Evolutionary conservation across 2,329 filamentous ascomycete species (phyloP).

Genomic region (Stachybotrys chartarum): DNA sequence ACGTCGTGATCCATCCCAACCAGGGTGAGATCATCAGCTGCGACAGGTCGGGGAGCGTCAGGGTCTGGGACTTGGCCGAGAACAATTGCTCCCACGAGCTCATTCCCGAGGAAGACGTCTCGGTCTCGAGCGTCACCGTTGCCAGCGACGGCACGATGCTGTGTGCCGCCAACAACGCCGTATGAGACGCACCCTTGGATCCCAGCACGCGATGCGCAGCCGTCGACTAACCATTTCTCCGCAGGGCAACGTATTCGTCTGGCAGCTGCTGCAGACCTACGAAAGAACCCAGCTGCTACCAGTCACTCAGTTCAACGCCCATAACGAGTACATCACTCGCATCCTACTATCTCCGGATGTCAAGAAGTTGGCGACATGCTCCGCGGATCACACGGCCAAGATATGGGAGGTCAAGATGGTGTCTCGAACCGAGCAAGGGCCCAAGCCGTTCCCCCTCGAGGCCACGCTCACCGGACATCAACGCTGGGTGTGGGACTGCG

Average conservation of each 20-base stretch:
- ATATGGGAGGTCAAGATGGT: slow-evolving; percentile 76
- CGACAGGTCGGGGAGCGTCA: slow-evolving; percentile 83
- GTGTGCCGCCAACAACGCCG: slow-evolving; percentile 86
- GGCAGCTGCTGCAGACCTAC: slow-evolving; percentile 79
- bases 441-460: slow-evolving; percentile 68
- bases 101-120: slow-evolving; percentile 91
- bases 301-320: slow-evolving; percentile 81
- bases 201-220: neutral
- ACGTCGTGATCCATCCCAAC: slow-evolving; percentile 99
- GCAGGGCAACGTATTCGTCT: slow-evolving; percentile 96
- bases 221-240: slow-evolving; percentile 1
- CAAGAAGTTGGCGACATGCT: slow-evolving; percentile 89
- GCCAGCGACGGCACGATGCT: slow-evolving; percentile 89
- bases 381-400: slow-evolving; percentile 86
- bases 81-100: slow-evolving; percentile 96
- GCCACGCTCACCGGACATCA: slow-evolving; percentile 86
- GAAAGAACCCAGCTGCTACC: slow-evolving; percentile 81
- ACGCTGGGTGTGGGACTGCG: slow-evolving; percentile 96
- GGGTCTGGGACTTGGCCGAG: slow-evolving; percentile 94
- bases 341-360: slow-evolving; percentile 89
- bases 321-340: slow-evolving; percentile 88
- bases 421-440: slow-evolving; percentile 47
- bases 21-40: slow-evolving; percentile 97
- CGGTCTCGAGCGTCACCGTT: slow-evolving; percentile 89
- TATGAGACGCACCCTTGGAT: slow-evolving; percentile 31